Evolutionary conservation across 2,329 filamentous ascomycete genomes (phyloP), one percentile per base, ranked within the genome.

Genomic region (Beauveria sp.): DNA sequence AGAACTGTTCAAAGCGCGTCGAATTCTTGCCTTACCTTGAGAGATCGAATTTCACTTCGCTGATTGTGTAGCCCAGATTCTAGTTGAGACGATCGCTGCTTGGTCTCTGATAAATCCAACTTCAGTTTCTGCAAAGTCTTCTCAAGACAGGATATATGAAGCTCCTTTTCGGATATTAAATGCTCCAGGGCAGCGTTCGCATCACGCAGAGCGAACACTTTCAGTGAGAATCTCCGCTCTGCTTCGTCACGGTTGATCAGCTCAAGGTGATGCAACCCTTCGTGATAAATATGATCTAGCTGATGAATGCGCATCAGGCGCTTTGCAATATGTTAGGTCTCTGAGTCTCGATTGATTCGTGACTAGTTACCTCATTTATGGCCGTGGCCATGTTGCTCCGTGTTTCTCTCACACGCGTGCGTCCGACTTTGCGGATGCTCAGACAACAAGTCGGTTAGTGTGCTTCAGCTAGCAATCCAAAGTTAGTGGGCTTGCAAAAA

Each of bases 231-330:
- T 65, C 87, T 83, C 53, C 93, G 86, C 45, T 84, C 79, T 63
- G 88, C 85, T 72, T 98, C 93, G 66, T 91, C 86, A 68, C 90
- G 89, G 66, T 85, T 77, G 61, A 96, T 80, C 12, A 88, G 77
- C 59, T 90, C 83, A 42, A 88, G 83, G 60, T 86, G 80, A 67
- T 88, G 85, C 60, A 83, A 75, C 66, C 82, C 83, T 63, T 82
- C 80, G 66, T 88, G 85, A 71, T 93, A 90, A 67, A 84, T 84
- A 64, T 89, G 76, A 71, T 96, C 90, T 59, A 92, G 81, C 26
- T 80, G 73, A 65, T 82, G 80, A 42, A 83, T 75, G 31, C 72
- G 73, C 63, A 77, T 73, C 62, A 73, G 70, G 62, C 76, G 77
- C 82, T 84, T 55, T 6, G n/a, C 43, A 43, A 20, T n/a, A 8